Evolutionary conservation across 2,329 filamentous ascomycete species (phyloP), one percentile per base, ranked within the genome.

Genomic region (Apiospora malaysiana): DNA sequence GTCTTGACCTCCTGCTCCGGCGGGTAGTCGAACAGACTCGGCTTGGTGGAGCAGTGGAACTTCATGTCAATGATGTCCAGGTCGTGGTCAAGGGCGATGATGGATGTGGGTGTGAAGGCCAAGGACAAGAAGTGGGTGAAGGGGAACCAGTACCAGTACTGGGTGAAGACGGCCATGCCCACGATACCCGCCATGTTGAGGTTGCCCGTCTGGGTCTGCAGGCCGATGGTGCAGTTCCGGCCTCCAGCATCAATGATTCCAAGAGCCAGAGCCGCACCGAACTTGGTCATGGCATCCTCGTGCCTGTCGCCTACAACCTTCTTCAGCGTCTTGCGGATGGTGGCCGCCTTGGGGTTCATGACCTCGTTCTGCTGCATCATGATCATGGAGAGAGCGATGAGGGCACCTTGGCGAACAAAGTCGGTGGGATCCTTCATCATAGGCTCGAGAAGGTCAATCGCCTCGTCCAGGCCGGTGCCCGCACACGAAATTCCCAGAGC

Each of bases 101-200:
- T 93, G 1, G 96, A 93, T 1, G 97, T 99, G 1, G 96, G 96
- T n/a, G 94, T 94, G 83, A 99, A 98, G 78, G 94, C 95, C 73
- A 99, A 87, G 0, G 95, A 97, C 71, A 99, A 82, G 90, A 99
- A 99, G 83, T 99, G 96, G 42, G 96, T 97, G 78, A 98, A 92
- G 72, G 96, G 96, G 89, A 99, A 99, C 96, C 96, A 99, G 86
- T 99, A 99, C 96, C 96, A 99, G 86, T 99, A 99, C 81, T 99
- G 96, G 10, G 95, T 97, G 84, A 99, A 99, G 69, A 99, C 93
- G 40, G 94, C 95, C 91, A 97, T 97, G 76, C 96, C 97, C 23
- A 99, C 95, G 75, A 99, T 97, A 73, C 94, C 97, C 23, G 95
- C 91, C 95, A 99, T 98, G 86, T 99, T 98, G 75, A 99, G 90